Evolutionary conservation across 371 early-diverging fungal genomes (phyloP).

Genomic region (Mortierella sp.): DNA sequence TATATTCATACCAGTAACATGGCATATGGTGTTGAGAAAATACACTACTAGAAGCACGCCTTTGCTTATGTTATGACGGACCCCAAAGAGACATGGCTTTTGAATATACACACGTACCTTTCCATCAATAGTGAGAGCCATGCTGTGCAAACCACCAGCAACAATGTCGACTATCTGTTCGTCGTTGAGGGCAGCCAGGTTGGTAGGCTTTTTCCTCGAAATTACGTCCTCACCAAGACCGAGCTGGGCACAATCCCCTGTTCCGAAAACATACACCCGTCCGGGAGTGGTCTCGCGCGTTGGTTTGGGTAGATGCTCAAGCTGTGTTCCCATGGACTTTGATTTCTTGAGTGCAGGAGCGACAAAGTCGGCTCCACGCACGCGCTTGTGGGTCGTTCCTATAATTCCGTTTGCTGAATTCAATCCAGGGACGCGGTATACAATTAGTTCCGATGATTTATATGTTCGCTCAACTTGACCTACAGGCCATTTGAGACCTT

Average conservation of each 20-base stretch:
- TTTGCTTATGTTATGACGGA: no score
- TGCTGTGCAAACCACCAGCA: conserved; percentile 93
- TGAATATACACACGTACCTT: conserved; percentile 55
- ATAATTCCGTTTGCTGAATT: no score
- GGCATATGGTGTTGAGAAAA: no score
- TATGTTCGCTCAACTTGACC: no score
- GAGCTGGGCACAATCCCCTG: conserved; percentile 96
- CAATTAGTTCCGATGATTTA: no score
- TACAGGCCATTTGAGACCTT: no score
- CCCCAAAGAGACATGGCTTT: no score
- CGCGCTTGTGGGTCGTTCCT: conserved; percentile 16
- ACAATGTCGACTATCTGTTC: conserved; percentile 78
- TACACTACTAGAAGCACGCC: no score
- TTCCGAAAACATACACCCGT: conserved; percentile 92
- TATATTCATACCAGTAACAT: no score
- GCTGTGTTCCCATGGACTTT: conserved; percentile 7
- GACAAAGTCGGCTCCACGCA: conserved; percentile 8
- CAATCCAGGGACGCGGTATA: no score
- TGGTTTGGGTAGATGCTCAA: conserved; percentile 11
- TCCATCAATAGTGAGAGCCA: conserved; percentile 83
- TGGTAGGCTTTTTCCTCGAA: conserved; percentile 80
- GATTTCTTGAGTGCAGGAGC: conserved; percentile 27
- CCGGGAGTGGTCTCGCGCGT: conserved; percentile 57
- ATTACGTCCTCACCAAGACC: conserved; percentile 89
- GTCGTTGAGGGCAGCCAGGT: conserved; percentile 71